A percentile compares a stretch with the other conserved stretches of the same genome.
These are phyloP conservation scores for Tranzscheliella williamsii DNA, from an alignment of 1,284 basidiomycete species.

Conservation along the genomic window DNA sequence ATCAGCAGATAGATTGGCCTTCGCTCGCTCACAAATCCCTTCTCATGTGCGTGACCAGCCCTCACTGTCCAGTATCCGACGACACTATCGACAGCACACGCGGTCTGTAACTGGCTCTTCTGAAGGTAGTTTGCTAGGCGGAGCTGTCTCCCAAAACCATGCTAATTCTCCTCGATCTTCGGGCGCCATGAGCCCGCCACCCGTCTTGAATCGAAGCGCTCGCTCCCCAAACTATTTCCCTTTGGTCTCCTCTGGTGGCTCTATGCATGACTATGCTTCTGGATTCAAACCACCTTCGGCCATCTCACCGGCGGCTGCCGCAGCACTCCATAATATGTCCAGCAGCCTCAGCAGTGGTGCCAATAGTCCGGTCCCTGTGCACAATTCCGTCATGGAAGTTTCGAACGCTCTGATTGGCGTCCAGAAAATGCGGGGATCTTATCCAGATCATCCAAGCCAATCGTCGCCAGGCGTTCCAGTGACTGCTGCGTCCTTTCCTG, in stretches of 20 bases:
- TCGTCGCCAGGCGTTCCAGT: too few species aligned
- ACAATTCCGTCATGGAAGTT: constrained; percentile 14
- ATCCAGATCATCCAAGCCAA: constrained; percentile 10
- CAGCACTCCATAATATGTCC: constrained; percentile 23
- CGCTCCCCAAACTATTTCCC: constrained; percentile 50
- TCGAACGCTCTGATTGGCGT: constrained; percentile 14
- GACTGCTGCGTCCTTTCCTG: too few species aligned
- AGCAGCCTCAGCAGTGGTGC: too few species aligned
- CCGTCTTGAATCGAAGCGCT: constrained; percentile 36
- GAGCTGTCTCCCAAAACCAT: background rate
- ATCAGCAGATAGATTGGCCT: too few species aligned
- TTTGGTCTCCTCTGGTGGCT: constrained; percentile 11
- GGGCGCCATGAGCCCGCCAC: constrained; percentile 25
- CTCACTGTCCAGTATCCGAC: constrained; percentile 26
- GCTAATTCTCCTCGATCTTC: constrained; percentile 21
- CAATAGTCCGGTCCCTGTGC: constrained; percentile 6
- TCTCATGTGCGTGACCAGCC: constrained; percentile 29
- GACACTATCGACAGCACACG: constrained; percentile 24
- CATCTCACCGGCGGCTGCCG: constrained; percentile 30
- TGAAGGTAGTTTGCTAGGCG: constrained; percentile 23
- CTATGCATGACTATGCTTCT: constrained; percentile 34
- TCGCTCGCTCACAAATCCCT: constrained; percentile 16
- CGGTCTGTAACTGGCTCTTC: constrained; percentile 27
- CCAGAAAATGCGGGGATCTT: constrained; percentile 28
- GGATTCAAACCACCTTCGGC: constrained; percentile 38